phyloP scores from a whole-genome alignment of 2,329 filamentous ascomycete genomes.

The Cladophialophora yegresii region DNA sequence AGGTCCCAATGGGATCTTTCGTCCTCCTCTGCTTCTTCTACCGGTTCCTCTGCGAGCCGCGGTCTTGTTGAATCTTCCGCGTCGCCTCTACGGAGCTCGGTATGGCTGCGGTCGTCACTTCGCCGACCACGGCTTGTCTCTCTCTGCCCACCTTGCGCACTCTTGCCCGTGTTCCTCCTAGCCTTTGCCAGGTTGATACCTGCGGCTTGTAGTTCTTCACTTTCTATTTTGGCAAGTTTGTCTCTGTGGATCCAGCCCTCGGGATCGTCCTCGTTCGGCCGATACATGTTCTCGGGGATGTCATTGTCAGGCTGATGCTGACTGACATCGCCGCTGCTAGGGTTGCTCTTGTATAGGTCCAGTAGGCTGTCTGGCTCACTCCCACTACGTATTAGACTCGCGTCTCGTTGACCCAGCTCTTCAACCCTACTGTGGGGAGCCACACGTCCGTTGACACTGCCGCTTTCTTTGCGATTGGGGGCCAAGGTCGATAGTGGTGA shows the following conservation, averaged over 20 bases:
- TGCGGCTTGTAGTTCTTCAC: conserved; percentile 53
- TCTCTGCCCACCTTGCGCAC: conserved; percentile 41
- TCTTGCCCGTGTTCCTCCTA: conserved; percentile 43
- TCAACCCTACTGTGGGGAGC: conserved; percentile 34
- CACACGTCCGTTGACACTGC: conserved; percentile 21
- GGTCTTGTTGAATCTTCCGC: conserved; percentile 41
- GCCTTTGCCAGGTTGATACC: conserved; percentile 48
- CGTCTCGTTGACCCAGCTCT: conserved; percentile 39
- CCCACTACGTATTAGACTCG: conserved; percentile 42
- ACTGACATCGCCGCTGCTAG: conserved; percentile 34
- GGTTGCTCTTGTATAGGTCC: conserved; percentile 41
- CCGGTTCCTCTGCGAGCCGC: conserved; percentile 40
- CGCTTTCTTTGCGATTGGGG: conserved; percentile 32
- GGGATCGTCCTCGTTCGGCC: conserved; percentile 39
- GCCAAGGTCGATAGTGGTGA: conserved; percentile 28
- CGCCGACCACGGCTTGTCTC: conserved; percentile 45
- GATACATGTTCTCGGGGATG: conserved; percentile 38
- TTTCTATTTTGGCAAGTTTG: conserved; percentile 54
- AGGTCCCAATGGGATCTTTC: conserved; percentile 67
- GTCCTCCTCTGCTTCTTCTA: conserved; percentile 49
- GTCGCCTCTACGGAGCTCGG: conserved; percentile 40
- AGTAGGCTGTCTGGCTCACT: conserved; percentile 46
- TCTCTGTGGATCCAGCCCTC: conserved; percentile 55
- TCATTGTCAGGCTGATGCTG: conserved; percentile 32
- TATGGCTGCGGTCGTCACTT: conserved; percentile 38